These are phyloP conservation scores for Marasmius fiardii DNA, from an alignment of 1,284 basidiomycete genomes.

Conservation along the genomic window DNA sequence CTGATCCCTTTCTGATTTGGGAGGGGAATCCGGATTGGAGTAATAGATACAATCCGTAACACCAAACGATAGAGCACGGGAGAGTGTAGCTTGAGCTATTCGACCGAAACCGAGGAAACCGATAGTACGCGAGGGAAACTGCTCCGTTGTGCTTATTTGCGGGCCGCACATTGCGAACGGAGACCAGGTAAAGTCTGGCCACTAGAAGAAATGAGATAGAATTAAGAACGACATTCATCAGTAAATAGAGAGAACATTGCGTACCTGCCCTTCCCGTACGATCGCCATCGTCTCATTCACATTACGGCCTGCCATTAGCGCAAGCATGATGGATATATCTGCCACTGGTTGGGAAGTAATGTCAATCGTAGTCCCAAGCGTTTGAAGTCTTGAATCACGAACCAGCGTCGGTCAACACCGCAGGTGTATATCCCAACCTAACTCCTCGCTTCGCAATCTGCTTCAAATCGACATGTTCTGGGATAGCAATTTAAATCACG, in stretches of 20 bases:
- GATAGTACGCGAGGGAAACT: slow-evolving; percentile 59
- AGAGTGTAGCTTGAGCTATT: slow-evolving; percentile 79
- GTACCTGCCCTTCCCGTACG: slow-evolving; percentile 66
- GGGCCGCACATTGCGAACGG: slow-evolving; percentile 82
- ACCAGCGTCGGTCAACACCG: slow-evolving; percentile 88
- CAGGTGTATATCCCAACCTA: slow-evolving; percentile 87
- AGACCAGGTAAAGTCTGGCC: slow-evolving; percentile 68
- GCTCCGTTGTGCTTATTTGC: slow-evolving; percentile 58
- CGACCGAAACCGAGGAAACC: slow-evolving; percentile 95
- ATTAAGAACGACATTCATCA: neutral
- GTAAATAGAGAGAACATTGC: slow-evolving; percentile 17
- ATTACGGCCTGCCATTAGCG: slow-evolving; percentile 86
- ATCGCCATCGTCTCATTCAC: slow-evolving; percentile 61
- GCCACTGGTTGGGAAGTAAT: slow-evolving; percentile 53
- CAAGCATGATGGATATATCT: slow-evolving; percentile 84
- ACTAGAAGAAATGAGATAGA: slow-evolving; percentile 34
- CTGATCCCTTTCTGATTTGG: slow-evolving; percentile 48
- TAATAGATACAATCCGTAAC: slow-evolving; percentile 69
- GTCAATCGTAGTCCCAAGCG: too few relatives aligned
- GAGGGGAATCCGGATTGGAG: slow-evolving; percentile 47
- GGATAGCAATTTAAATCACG: neutral
- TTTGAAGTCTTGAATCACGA: slow-evolving; percentile 16
- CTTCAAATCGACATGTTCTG: slow-evolving; percentile 80
- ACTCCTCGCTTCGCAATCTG: slow-evolving; percentile 66
- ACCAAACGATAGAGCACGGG: slow-evolving; percentile 77